These are phyloP conservation scores for Aspergillus sp. DNA, from an alignment of 2,329 filamentous ascomycete species.

Conservation along the genomic window DNA sequence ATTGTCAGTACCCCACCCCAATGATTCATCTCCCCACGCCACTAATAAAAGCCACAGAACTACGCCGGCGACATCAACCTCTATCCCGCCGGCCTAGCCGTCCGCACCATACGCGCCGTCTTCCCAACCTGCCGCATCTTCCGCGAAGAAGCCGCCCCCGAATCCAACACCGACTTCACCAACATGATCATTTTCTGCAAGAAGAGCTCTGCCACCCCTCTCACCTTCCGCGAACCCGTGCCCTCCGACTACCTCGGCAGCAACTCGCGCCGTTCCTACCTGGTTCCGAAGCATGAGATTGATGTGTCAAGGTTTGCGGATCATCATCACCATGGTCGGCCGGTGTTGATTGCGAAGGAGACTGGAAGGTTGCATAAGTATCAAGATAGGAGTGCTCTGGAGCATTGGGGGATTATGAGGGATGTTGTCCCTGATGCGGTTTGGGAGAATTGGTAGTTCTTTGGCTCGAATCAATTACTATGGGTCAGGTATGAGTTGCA, in stretches of 20 bases:
- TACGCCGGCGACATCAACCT: conserved; percentile 84
- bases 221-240: conserved; percentile 61
- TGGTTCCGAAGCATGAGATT: conserved; percentile 68
- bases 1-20: conserved; percentile 55
- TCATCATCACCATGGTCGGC: conserved; percentile 39
- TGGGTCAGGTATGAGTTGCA: background rate
- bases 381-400: conserved; percentile 68
- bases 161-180: conserved; percentile 65
- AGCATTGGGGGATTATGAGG: conserved; percentile 92
- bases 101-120: conserved; percentile 72
- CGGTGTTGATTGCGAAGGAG: conserved; percentile 42
- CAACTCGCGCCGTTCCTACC: conserved; percentile 59
- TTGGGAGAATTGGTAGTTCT: conserved; percentile 77
- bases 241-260: conserved; percentile 66
- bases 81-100: conserved; percentile 67
- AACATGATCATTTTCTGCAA: conserved; percentile 96
- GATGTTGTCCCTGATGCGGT: conserved; percentile 67
- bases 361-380: conserved; percentile 61
- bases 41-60: conserved; percentile 53
- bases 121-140: conserved; percentile 91
- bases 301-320: conserved; percentile 33
- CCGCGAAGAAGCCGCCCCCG: conserved; percentile 61
- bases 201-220: conserved; percentile 47
- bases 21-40: background rate
- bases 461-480: background rate